Conservation (phyloP, 2,329 filamentous ascomycete species). For the Leptographium galeiforme region DNA sequence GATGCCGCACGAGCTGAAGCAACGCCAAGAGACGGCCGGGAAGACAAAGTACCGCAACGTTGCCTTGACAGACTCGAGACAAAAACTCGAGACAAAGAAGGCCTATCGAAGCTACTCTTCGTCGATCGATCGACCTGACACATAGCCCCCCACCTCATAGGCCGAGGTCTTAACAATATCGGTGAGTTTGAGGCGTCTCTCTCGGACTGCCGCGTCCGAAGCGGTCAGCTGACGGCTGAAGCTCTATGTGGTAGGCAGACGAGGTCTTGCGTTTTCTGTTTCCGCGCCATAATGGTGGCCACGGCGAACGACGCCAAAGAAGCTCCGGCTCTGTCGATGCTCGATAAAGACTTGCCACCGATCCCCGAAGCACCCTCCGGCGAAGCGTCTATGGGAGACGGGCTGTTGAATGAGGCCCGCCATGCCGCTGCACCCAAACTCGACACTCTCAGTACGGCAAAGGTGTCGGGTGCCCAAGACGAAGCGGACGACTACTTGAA, state of each 20-base stretch:
- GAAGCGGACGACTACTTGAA: slow-evolving; percentile 25
- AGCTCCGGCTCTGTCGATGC: background rate
- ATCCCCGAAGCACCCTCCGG: slow-evolving; percentile 6
- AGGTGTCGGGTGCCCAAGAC: background rate
- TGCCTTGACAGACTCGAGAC: too few relatives aligned
- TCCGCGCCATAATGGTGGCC: background rate
- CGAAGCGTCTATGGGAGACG: background rate
- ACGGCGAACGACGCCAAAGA: background rate
- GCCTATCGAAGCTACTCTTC: too few relatives aligned
- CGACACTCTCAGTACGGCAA: background rate
- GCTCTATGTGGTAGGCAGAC: background rate
- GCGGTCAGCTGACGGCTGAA: background rate
- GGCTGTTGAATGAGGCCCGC: background rate
- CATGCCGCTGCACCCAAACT: background rate
- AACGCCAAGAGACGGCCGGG: too few relatives aligned
- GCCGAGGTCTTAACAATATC: too few relatives aligned
- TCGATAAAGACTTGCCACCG: slow-evolving; percentile 11
- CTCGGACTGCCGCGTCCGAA: too few relatives aligned
- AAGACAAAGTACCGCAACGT: too few relatives aligned
- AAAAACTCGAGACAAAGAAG: too few relatives aligned
- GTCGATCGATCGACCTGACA: too few relatives aligned
- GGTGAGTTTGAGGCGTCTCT: too few relatives aligned
- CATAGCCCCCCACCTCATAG: too few relatives aligned
- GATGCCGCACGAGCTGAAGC: too few relatives aligned
- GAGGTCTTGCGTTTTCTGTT: background rate